These are phyloP conservation scores for Peniophora sp. DNA, from an alignment of 1,284 basidiomycete species.

Conservation along the genomic window DNA sequence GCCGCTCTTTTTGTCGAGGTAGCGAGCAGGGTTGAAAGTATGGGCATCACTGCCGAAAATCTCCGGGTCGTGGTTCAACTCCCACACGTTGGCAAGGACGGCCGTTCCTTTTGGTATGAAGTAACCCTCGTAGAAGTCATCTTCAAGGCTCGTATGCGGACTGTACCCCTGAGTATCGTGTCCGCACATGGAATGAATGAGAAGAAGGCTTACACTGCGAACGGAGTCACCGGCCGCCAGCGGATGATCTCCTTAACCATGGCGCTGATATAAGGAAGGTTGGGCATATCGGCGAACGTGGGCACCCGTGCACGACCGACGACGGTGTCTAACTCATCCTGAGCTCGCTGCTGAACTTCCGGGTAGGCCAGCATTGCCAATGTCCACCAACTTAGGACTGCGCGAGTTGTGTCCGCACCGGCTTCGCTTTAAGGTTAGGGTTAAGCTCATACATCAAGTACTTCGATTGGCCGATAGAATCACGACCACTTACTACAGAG, in stretches of 20 bases:
- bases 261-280: neutral
- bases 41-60: neutral
- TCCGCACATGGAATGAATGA: neutral
- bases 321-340: neutral
- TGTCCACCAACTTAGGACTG: neutral
- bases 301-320: neutral
- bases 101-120: neutral
- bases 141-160: constrained; percentile 14
- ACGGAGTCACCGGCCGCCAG: neutral
- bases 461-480: too few species aligned
- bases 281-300: neutral
- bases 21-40: constrained; percentile 3
- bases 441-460: too few species aligned
- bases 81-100: neutral
- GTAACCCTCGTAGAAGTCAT: constrained; percentile 15
- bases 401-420: neutral
- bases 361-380: neutral
- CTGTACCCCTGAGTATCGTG: too few species aligned
- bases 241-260: neutral
- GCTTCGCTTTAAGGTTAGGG: neutral
- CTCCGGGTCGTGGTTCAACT: too few species aligned
- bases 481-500: neutral
- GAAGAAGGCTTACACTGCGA: neutral
- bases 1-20: neutral
- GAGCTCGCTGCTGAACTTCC: neutral